Evolutionary conservation across 805 yeast genomes (phyloP).

Genomic region (Candida gorgasii): DNA sequence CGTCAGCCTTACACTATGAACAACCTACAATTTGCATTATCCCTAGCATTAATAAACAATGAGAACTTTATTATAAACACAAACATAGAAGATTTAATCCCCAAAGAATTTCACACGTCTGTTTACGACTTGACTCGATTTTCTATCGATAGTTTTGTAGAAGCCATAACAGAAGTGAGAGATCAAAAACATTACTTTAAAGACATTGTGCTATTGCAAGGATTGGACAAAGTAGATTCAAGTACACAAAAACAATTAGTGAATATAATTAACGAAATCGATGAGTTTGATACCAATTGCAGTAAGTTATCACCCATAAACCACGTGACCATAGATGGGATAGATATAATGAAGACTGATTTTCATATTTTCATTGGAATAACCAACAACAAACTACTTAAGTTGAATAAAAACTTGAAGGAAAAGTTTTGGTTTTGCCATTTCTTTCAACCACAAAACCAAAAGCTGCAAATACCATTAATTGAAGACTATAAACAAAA

Average conservation of each 20-base stretch:
- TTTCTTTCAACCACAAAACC: constrained; percentile 5
- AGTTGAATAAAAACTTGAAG: constrained; percentile 22
- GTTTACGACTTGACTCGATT: constrained; percentile 10
- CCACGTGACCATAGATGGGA: constrained; percentile 9
- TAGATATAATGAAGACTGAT: constrained; percentile 16
- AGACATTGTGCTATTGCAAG: constrained; percentile 19
- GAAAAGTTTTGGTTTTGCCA: constrained; percentile 30
- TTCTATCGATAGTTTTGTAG: constrained; percentile 9
- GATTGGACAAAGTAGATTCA: constrained; percentile 16
- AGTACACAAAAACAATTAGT: constrained; percentile 19
- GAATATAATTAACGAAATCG: constrained; percentile 20
- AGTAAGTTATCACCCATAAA: constrained; percentile 5
- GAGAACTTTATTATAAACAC: constrained; percentile 21
- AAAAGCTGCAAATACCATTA: background rate
- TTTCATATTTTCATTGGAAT: constrained; percentile 19
- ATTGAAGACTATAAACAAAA: background rate
- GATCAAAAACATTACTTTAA: constrained; percentile 1
- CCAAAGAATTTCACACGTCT: background rate
- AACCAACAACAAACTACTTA: constrained; percentile 12
- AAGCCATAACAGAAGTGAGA: background rate
- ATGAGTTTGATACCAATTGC: constrained; percentile 22
- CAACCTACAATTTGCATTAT: constrained; percentile 20
- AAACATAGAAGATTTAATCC: background rate
- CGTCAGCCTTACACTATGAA: no score
- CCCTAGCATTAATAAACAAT: constrained; percentile 20